Base-by-base conservation (phyloP, 306 rosid genomes). In the Vigna angularis region DNA sequence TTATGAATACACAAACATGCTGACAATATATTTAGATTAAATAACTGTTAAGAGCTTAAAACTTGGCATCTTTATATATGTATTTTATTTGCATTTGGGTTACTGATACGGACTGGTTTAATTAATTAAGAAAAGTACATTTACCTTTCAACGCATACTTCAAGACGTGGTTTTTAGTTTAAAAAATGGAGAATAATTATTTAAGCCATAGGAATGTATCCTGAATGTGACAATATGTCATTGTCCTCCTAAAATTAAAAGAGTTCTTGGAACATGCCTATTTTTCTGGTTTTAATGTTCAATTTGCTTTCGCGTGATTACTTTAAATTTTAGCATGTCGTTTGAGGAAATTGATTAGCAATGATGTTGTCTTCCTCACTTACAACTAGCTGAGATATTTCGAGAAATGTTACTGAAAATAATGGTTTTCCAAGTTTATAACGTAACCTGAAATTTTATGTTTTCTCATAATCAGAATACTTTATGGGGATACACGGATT, bases 121-220 rank as follows among this genome's bases (percentile, higher is more conserved):
- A 17, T 69, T 59, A 12, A 22, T 68, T 30, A 17, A 74, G 50
- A 77, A 78, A 73, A 70, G 56, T 20, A 52, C 28, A 30, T 42
- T 75, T 32, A 17, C 16, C 61, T 47, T 36, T 80, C 36, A 12
- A 32, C 40, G 36, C 53, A 22, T 17, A 8, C 77, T 69, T 69
- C 24, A 24, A 7, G 58, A 40, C 47, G n/a, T 48, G 49, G 40
- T 18, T 22, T 50, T 51, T 51, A 34, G 49, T 70, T n/a, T 47
- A 28, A 20, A 24, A 56, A 24, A 22, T 56, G 40, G 24, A 42
- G 4, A 57, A 28, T 40, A 18, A 34, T 13, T 53, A 40, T 57
- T 53, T 70, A 45, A 63, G 36, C 3, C 10, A 63, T 36, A 8
- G 6, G n/a, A 10, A n/a, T 61, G 7, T 55, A 32, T 30, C 13